phyloP scores from a whole-genome alignment of 2,329 filamentous ascomycete species.

The Colletotrichum phormii region DNA sequence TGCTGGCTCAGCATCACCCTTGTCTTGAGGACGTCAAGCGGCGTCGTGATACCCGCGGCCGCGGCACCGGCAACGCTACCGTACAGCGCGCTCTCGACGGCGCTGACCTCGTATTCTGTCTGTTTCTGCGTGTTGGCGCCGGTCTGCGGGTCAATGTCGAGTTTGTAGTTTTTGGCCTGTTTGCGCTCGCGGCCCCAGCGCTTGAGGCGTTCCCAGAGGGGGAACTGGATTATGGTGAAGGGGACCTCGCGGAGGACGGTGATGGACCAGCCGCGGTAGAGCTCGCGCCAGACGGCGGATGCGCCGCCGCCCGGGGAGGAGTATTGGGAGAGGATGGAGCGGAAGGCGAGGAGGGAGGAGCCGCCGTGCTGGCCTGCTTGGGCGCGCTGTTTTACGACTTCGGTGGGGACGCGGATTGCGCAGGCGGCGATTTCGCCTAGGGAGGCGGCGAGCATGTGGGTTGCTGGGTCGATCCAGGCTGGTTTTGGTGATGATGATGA shows the following conservation, averaged over 20 bases:
- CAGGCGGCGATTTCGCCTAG: slow-evolving; percentile 93
- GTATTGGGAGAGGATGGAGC: slow-evolving; percentile 72
- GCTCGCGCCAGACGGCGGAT: slow-evolving; percentile 77
- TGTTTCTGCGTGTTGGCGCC: slow-evolving; percentile 23
- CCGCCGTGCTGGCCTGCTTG: slow-evolving; percentile 87
- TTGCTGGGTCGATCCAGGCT: slow-evolving; percentile 40
- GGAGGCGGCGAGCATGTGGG: slow-evolving; percentile 87
- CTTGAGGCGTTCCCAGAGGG: slow-evolving; percentile 95
- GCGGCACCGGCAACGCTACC: slow-evolving; percentile 87
- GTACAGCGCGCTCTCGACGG: slow-evolving; percentile 84
- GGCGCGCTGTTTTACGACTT: slow-evolving; percentile 96
- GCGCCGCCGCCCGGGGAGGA: slow-evolving; percentile 52
- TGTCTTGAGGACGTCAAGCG: slow-evolving; percentile 96
- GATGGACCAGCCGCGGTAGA: slow-evolving; percentile 93
- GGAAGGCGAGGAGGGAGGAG: slow-evolving; percentile 74
- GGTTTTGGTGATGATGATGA: neutral
- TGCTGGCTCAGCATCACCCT: slow-evolving; percentile 89
- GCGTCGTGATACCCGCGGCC: slow-evolving; percentile 89
- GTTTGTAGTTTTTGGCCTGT: slow-evolving; percentile 23
- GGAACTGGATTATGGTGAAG: slow-evolving; percentile 97
- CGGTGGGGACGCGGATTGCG: slow-evolving; percentile 90
- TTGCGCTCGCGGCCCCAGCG: slow-evolving; percentile 66
- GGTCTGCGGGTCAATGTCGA: slow-evolving; percentile 1
- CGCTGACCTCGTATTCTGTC: slow-evolving; percentile 64
- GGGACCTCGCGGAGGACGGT: slow-evolving; percentile 96